phyloP scores from a whole-genome alignment of 2,329 filamentous ascomycete genomes.

The Curvularia eragrostidis region DNA sequence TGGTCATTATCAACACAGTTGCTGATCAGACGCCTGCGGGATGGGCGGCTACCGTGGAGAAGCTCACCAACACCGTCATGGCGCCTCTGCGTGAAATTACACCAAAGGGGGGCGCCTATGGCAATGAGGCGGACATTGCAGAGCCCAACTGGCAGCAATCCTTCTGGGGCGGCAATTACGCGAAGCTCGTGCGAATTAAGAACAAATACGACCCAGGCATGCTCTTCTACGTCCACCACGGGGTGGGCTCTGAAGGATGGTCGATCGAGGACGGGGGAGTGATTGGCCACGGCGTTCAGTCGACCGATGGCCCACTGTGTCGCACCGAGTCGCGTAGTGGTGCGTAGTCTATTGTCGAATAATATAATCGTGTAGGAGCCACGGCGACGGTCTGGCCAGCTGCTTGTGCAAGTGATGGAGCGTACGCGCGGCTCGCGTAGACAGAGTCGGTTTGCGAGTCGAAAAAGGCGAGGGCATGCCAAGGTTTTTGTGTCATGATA shows the following conservation, averaged over 20 bases:
- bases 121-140: conserved; percentile 51
- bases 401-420: not conserved
- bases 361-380: not conserved
- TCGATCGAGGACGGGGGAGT: conserved; percentile 36
- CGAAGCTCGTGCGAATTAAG: conserved; percentile 36
- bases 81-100: conserved; percentile 33
- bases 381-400: not conserved
- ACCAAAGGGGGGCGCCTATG: conserved; percentile 43
- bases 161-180: conserved; percentile 51
- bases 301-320: conserved; percentile 41
- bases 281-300: conserved; percentile 41
- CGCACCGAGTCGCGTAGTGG: conserved; percentile 19
- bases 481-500: conserved; percentile 6
- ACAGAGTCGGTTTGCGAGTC: not conserved
- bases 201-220: conserved; percentile 40
- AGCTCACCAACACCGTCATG: conserved; percentile 33
- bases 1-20: conserved; percentile 33
- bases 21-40: conserved; percentile 29
- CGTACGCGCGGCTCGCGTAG: not conserved
- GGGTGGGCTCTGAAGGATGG: conserved; percentile 44
- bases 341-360: conserved; percentile 5
- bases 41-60: conserved; percentile 28
- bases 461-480: not conserved
- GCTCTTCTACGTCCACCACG: conserved; percentile 44
- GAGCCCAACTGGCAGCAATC: conserved; percentile 50